A percentile compares a stretch with the other conserved stretches of the same genome.
Evolutionary conservation across 2,329 filamentous ascomycete genomes (phyloP).

Genomic region (Macrophomina pseudophaseolina): DNA sequence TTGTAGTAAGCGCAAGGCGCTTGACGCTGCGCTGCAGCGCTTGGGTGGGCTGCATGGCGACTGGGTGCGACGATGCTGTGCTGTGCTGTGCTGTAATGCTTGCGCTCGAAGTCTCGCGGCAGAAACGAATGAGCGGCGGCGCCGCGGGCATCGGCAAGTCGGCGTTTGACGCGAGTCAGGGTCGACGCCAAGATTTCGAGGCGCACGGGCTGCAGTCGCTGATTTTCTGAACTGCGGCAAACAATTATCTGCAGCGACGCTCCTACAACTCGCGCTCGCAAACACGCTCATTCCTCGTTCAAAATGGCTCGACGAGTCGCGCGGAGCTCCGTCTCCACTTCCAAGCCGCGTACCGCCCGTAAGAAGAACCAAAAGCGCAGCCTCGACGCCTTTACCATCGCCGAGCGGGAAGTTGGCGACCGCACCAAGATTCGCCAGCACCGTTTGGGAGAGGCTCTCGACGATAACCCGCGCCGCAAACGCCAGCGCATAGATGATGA

Average conservation of each 20-base stretch:
- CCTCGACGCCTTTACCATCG: constrained; percentile 69
- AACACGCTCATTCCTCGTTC: not conserved
- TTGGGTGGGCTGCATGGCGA: constrained; percentile 70
- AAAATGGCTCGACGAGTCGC: constrained; percentile 55
- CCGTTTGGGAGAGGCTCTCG: constrained; percentile 62
- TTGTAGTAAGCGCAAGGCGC: constrained; percentile 84
- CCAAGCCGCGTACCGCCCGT: constrained; percentile 40
- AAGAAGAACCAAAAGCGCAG: constrained; percentile 58
- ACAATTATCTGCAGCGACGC: not conserved
- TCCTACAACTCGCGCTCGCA: not conserved
- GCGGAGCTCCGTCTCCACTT: constrained; percentile 41
- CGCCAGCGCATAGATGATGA: constrained; percentile 56
- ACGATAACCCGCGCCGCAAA: constrained; percentile 47
- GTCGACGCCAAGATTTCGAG: not conserved
- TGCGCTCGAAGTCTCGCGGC: not conserved
- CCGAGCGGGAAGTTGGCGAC: constrained; percentile 61
- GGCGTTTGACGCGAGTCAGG: constrained; percentile 6
- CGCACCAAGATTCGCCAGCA: constrained; percentile 59
- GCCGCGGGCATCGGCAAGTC: constrained; percentile 18
- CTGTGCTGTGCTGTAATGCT: not conserved
- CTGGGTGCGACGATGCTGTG: not conserved
- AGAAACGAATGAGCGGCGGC: constrained; percentile 9
- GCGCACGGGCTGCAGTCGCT: constrained; percentile 18
- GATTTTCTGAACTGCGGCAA: constrained; percentile 17
- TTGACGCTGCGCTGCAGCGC: constrained; percentile 70